Conservation (phyloP, 169 alveolate species). For the Eimeria acervulina region DNA sequence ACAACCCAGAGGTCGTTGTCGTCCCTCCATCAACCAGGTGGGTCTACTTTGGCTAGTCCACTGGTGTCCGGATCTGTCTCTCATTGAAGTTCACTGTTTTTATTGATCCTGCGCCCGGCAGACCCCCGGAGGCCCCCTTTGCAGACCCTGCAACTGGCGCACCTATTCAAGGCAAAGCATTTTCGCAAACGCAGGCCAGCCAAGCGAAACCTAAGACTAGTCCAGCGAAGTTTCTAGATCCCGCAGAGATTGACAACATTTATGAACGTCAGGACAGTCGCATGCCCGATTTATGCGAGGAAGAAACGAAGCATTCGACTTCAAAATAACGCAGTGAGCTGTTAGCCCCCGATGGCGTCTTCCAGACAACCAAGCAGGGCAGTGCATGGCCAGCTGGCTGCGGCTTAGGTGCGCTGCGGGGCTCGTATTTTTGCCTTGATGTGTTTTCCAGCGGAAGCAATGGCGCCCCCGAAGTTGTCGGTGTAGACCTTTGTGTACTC, state of each 20-base stretch:
- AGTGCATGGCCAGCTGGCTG: neutral
- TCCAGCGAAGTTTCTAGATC: constrained; percentile 38
- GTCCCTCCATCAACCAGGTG: constrained; percentile 69
- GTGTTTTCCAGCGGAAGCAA: constrained; percentile 71
- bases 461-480: constrained; percentile 50
- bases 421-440: constrained; percentile 58
- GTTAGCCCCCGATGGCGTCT: neutral
- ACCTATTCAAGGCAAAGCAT: constrained; percentile 61
- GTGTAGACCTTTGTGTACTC: constrained; percentile 43
- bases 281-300: constrained; percentile 55
- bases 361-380: neutral
- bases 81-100: neutral
- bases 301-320: neutral
- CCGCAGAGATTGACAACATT: constrained; percentile 37
- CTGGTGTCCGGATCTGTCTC: neutral
- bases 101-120: constrained; percentile 3
- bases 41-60: constrained; percentile 20
- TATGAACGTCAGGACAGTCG: constrained; percentile 60
- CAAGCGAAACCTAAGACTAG: neutral
- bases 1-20: constrained; percentile 48
- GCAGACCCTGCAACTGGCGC: constrained; percentile 70
- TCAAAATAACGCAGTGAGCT: constrained; percentile 9
- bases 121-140: constrained; percentile 67
- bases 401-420: constrained; percentile 9
- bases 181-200: neutral